phyloP scores from a whole-genome alignment of 148 eudicot genomes.

The Camellia japonica region DNA sequence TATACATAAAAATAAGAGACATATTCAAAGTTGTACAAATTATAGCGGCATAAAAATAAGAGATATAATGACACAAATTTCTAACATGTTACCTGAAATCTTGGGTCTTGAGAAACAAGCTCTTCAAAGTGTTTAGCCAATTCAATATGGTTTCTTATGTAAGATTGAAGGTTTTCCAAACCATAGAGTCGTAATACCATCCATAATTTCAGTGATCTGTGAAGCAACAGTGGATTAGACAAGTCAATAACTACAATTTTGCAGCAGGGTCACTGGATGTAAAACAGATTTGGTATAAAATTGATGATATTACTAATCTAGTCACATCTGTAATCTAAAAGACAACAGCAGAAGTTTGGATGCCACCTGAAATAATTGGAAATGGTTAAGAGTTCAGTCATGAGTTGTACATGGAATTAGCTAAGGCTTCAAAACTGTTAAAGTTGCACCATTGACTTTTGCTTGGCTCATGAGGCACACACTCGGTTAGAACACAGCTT shows the following conservation, averaged over 20 bases:
- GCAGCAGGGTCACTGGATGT: not conserved
- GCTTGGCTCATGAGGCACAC: not conserved
- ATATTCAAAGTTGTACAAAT: too few relatives aligned
- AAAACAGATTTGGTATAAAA: not conserved
- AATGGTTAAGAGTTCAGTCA: not conserved
- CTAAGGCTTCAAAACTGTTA: not conserved
- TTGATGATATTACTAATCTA: slow-evolving; percentile 1
- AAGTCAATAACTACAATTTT: not conserved
- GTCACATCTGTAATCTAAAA: not conserved
- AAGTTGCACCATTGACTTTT: not conserved
- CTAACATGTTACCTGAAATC: slow-evolving; percentile 67
- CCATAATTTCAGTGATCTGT: slow-evolving; percentile 91
- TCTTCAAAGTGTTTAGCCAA: slow-evolving; percentile 78
- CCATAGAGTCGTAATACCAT: slow-evolving; percentile 92
- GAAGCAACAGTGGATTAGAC: slow-evolving; percentile 13
- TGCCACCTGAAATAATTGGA: not conserved
- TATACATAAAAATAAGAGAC: too few relatives aligned
- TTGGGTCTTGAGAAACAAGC: slow-evolving; percentile 60
- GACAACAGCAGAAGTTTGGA: not conserved
- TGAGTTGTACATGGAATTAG: not conserved
- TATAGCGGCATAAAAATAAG: too few relatives aligned
- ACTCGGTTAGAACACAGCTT: not conserved
- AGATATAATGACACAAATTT: not conserved
- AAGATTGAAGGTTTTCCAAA: slow-evolving; percentile 69
- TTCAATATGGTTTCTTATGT: slow-evolving; percentile 78